Base-by-base conservation (phyloP, 2,329 filamentous ascomycete genomes). In the Scytalidium sp. region DNA sequence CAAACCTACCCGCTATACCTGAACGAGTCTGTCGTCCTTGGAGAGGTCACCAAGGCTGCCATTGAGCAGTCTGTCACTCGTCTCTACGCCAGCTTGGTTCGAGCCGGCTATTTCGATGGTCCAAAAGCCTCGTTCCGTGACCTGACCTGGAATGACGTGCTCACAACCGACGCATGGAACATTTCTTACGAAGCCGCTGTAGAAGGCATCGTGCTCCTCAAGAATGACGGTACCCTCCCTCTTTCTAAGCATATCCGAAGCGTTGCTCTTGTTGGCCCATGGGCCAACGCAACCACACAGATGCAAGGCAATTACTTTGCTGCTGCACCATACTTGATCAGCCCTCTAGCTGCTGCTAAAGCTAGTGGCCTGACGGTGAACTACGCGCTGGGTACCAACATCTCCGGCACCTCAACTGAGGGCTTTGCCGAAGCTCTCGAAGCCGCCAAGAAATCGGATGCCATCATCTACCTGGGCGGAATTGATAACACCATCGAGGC, bases 51-150 rank as follows among this genome's bases (percentile, higher is more conserved):
- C 47, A 66, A 74, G 47, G 64, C 70, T 0, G 69, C 71, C 13
- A 59, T 82, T 3, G 75, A 83, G 51, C 64, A 64, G 19, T 72
- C 79, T 0, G 64, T 83, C 0, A 69, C 68, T 6, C 73, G 81
- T 4, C 70, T 76, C 15, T 84, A 81, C 55, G 69, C 74, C 7
- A 75, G 74, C 0, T 72, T 85, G 5, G 71, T 84, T 13, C 71
- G 72, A 2, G 68, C 76, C 0, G 81, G 81, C 2, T 83, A 80
- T 60, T 85, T 85, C 52, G 79, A 84, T 56, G 67, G 70, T 1
- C 60, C 71, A 1, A 68, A 61, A 2, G 57, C 64, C n/a, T 58
- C 67, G 15, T 84, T 81, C 64, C 70, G 78, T 4, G 67, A 73
- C 42, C 63, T 88, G 0, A 68, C 65, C 3, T 84, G 75, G 70